Evolutionary conservation across 345 rosid species (phyloP), one percentile per base, ranked within the genome.

Genomic region (Turritis glabra): DNA sequence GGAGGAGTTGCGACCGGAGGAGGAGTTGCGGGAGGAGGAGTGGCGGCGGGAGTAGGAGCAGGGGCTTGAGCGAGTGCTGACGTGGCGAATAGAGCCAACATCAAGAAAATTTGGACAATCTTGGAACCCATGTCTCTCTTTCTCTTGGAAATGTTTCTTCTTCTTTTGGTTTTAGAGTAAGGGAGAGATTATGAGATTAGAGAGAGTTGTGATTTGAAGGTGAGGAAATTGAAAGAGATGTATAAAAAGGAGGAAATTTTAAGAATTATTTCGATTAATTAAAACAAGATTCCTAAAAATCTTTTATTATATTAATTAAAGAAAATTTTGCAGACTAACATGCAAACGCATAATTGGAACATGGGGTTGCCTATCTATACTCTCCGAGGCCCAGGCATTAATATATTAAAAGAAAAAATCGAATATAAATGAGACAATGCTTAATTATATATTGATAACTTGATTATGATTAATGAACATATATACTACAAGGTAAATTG

Each of bases 321-420:
- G 43, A 14, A 2, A 18, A 7, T 0, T 22, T 46, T 68, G 69
- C 69, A 76, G 50, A 61, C 69, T 76, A 76, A 68, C 79, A 75
- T 75, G 79, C 79, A 67, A 68, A 67, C 74, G 74, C 69, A 76
- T 76, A 76, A 68, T 60, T 60, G 74, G 69, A 76, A 76, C 79
- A 76, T 76, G 79, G 74, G 35, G 47, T 40, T 60, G 63, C 67
- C 32, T 65, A 46, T 65, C 66, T 56, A 50, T 19, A 57, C 72
- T 52, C 48, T 67, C 65, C 32, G 1, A 29, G 30, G 17, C 25
- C 26, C 1, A 47, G 23, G 35, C 74, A 37, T 18, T 66, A 33
- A 50, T 67, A 52, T 50, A 50, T 50, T 35, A 1, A 43, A n/a
- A 15, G 3, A 43, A n/a, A 15, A n/a, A n/a, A n/a, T n/a, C n/a